Evolutionary conservation across 345 rosid genomes (phyloP), one percentile per base, ranked within the genome.

Genomic region (Eucalyptus microcorys): DNA sequence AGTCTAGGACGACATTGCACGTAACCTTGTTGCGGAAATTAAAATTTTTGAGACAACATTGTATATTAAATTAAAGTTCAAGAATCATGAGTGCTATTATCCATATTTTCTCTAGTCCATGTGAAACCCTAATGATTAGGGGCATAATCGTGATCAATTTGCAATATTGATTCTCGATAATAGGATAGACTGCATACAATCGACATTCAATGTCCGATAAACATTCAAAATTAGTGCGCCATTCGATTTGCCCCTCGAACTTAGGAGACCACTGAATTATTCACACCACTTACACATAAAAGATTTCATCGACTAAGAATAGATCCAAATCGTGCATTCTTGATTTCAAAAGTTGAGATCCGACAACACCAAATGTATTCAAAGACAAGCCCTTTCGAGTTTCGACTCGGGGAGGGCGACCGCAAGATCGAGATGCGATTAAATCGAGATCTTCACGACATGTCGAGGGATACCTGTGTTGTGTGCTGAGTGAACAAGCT

Each of bases 1-100:
- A 37, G 4, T 11, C 4, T 21, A 10, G 3, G 15, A 12, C 0
- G 1, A 6, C 4, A 10, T 76, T 21, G 8, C 8, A 7, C 15
- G 0, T 19, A n/a, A n/a, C 19, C 5, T 10, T 2, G 0, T 61
- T 26, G n/a, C 1, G 1, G 3, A 8, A 14, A 32, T 66, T 32
- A 57, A 24, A 55, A 24, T 0, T 55, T 57, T 26, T 0, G 0
- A 0, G 30, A 57, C 3, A 27, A 6, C 6, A 32, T 8, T 32
- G 0, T 19, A 16, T 16, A 32, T 16, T 8, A 3, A 1, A 32
- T 10, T 2, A 16, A 32, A 32, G 2, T 16, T 32, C 0, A 4
- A 2, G 1, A 5, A 66, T 19, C 40, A 32, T 15, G 0, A 7
- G 5, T n/a, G 3, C 3, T n/a, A 2, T 14, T 3, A n/a, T 14